Evolutionary conservation across 306 rosid species (phyloP).

Genomic region (Pachyrhizus erosus): DNA sequence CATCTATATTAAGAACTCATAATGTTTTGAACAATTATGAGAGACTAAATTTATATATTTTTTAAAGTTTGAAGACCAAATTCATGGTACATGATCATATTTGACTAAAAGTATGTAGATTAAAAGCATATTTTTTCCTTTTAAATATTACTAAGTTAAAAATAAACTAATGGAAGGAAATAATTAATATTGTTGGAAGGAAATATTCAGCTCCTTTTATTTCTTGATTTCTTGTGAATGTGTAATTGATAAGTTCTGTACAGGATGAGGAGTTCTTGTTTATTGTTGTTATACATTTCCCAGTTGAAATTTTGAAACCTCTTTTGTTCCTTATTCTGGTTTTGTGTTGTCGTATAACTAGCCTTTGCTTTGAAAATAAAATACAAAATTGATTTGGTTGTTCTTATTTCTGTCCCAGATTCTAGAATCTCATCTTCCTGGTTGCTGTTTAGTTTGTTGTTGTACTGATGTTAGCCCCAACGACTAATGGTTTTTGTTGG

Average conservation of each 20-base stretch:
- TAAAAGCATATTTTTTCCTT: too few relatives aligned
- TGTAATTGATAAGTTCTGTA: background rate
- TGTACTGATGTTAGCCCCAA: background rate
- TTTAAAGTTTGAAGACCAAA: too few relatives aligned
- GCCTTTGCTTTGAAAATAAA: background rate
- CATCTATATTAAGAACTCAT: too few relatives aligned
- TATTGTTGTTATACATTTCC: conserved; percentile 8
- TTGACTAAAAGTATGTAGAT: too few relatives aligned
- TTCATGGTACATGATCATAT: too few relatives aligned
- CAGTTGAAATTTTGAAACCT: background rate
- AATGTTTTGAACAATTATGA: too few relatives aligned
- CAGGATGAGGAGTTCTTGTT: background rate
- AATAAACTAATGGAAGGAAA: background rate
- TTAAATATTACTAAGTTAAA: too few relatives aligned
- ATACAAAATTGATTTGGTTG: conserved; percentile 4
- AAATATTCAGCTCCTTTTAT: conserved; percentile 1
- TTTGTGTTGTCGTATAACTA: background rate
- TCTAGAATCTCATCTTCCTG: conserved; percentile 3
- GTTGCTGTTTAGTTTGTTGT: background rate
- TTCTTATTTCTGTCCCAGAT: background rate
- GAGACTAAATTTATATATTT: too few relatives aligned
- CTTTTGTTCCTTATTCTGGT: background rate
- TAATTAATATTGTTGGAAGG: too few relatives aligned
- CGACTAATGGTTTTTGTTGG: conserved; percentile 1
- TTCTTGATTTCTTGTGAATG: background rate